Base-by-base conservation (phyloP, 2,329 filamentous ascomycete genomes). In the Mariannaea sp. region DNA sequence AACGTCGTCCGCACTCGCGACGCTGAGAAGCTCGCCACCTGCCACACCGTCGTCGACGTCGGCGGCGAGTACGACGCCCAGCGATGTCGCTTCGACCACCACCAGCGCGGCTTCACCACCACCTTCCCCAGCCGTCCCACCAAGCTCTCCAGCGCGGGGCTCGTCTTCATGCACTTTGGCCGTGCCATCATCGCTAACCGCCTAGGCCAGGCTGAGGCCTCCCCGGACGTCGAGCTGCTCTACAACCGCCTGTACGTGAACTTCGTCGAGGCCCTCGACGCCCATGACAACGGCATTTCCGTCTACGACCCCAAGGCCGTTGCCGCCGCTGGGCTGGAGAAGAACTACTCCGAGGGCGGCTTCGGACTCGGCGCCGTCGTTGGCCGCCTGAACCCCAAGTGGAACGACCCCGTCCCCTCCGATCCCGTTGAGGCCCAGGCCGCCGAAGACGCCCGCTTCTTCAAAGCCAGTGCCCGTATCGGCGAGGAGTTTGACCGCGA, bases 11-110 rank as follows among this genome's bases (percentile, higher is more conserved):
- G 94, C 65, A 96, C 92, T 41, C 89, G 94, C 67, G 92, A 99
- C 73, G 85, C 91, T 14, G 81, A 84, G 20, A 72, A 87, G 26
- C 87, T 99, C 32, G 82, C 85, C 33, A 84, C 82, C 55, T 97
- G 93, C 80, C 90, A 97, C 78, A 96, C 91, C 49, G 92, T 99
- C 54, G 93, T 97, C 64, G 94, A 99, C 70, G 94, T 97, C n/a
- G 92, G 93, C 69, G 93, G 92, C 66, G 89, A 93, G 73, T 97
- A 99, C 76, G 88, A 96, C 69, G 76, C 89, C 49, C 72, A 77
- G 44, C 76, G 75, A 60, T 85, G 91, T 74, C 89, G 93, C 66
- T 99, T 90, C 80, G 94, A 99, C 75, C 94, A 99, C 78, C 94
- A 99, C 81, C 94, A 99, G 80, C 91, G 93, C 60, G 87, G 86